Base-by-base conservation (phyloP, 2,329 filamentous ascomycete species). In the Curvularia eragrostidis region DNA sequence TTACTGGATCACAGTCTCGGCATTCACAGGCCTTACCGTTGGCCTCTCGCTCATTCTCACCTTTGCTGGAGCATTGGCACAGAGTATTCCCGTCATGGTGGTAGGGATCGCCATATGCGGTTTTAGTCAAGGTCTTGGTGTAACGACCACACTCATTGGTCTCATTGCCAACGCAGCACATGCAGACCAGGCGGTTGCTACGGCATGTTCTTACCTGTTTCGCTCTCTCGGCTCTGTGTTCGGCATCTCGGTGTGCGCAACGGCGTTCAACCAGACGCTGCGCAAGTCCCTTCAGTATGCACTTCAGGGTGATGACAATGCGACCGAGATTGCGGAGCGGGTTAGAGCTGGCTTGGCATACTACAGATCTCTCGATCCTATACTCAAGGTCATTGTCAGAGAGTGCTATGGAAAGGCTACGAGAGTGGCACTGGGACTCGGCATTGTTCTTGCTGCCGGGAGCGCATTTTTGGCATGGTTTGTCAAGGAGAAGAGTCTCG, bases 171-270 rank as follows among this genome's bases (percentile, higher is more conserved):
- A 92, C 69, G 85, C 88, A 0, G 78, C 84, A 1, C 80, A 82
- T 3, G 82, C 86, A 42, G 90, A 93, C 64, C 87, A 90, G 60
- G 90, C 91, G 1, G 85, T 93, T 1, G 89, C 88, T 3, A 90
- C 91, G 15, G 91, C 91, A 7, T 92, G 89, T 73, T 90, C 87
- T 19, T 94, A 94, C 76, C 85, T 94, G 23, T 94, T 94, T 81
- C 87, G 91, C 38, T 89, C 88, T 1, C 81, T 93, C 0, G 91
- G 86, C 10, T 84, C 82, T 15, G 85, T 87, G 9, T 82, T 87
- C 38, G 85, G 90, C 10, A 81, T 93, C 54, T 89, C 88, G n/a
- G 78, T 91, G 56, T 85, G 85, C 49, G 87, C 89, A 1, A 90
- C 89, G 1, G 83, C 91, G 7, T 84, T 92, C 44, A 91, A 94